Evolutionary conservation across 352 stramenopile genomes (phyloP).

Genomic region (Pythium grandisporangium): DNA sequence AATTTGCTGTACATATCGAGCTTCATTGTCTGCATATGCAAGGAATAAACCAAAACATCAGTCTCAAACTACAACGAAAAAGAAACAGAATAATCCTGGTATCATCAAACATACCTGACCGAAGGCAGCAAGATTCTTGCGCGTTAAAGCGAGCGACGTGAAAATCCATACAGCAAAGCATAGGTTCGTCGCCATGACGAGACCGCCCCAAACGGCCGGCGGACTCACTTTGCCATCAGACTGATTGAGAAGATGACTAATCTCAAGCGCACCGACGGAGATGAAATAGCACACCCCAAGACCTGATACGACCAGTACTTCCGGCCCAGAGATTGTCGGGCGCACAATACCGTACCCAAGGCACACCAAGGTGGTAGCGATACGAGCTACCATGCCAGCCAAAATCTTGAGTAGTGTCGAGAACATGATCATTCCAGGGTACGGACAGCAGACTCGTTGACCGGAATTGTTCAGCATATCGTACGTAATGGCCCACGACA

Average conservation of each 20-base stretch:
- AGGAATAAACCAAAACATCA: too few relatives aligned
- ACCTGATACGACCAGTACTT: slow-evolving; percentile 66
- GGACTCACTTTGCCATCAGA: slow-evolving; percentile 52
- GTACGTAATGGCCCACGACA: slow-evolving; percentile 77
- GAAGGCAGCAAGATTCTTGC: slow-evolving; percentile 71
- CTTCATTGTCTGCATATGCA: slow-evolving; percentile 50
- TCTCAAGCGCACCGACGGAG: slow-evolving; percentile 61
- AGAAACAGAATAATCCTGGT: too few relatives aligned
- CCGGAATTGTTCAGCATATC: slow-evolving; percentile 62
- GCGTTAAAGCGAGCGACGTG: slow-evolving; percentile 61
- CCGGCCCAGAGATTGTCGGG: slow-evolving; percentile 55
- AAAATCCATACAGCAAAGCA: slow-evolving; percentile 87
- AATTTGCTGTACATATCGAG: slow-evolving; percentile 66
- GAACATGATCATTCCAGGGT: slow-evolving; percentile 52
- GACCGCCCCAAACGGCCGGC: slow-evolving; percentile 62
- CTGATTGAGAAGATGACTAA: slow-evolving; percentile 74
- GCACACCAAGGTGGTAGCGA: slow-evolving; percentile 69
- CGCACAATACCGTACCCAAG: slow-evolving; percentile 78
- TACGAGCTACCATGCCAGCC: slow-evolving; percentile 60
- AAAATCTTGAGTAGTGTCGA: slow-evolving; percentile 68
- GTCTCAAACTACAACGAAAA: too few relatives aligned
- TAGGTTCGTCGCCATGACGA: slow-evolving; percentile 69
- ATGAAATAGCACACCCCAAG: slow-evolving; percentile 78
- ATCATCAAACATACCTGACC: slow-evolving; percentile 51
- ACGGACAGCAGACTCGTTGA: slow-evolving; percentile 68